These are phyloP conservation scores for Calycina herbarum DNA, from an alignment of 2,329 filamentous ascomycete species.

Conservation along the genomic window DNA sequence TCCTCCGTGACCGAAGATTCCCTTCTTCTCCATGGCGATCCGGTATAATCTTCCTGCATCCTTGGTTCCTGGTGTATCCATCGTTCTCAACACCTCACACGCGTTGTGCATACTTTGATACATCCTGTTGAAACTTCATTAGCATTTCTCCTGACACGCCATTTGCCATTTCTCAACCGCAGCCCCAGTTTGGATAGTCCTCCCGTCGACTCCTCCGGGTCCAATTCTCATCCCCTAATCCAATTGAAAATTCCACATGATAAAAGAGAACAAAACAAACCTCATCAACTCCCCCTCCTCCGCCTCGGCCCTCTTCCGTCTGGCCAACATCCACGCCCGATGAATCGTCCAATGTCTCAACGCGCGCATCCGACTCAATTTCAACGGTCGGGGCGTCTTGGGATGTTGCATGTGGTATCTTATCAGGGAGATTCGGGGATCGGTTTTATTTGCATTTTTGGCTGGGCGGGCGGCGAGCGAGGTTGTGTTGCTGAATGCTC, in stretches of 20 bases:
- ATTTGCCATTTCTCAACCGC: neutral
- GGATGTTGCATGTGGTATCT: slow-evolving; percentile 71
- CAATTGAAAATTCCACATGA: too few relatives aligned
- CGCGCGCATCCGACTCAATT: slow-evolving; percentile 82
- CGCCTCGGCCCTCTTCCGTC: slow-evolving; percentile 63
- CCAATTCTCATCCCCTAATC: too few relatives aligned
- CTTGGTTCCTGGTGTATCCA: slow-evolving; percentile 53
- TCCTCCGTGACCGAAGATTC: slow-evolving; percentile 68
- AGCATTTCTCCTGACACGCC: neutral
- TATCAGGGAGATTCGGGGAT: slow-evolving; percentile 52
- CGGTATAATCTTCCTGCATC: slow-evolving; percentile 76
- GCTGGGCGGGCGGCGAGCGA: slow-evolving; percentile 11
- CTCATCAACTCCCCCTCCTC: slow-evolving; percentile 72
- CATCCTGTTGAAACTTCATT: slow-evolving; percentile 41
- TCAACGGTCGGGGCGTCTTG: slow-evolving; percentile 71
- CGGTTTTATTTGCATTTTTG: slow-evolving; percentile 19
- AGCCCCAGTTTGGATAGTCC: neutral
- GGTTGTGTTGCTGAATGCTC: slow-evolving; percentile 28
- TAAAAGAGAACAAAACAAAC: slow-evolving; percentile 38
- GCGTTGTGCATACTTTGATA: slow-evolving; percentile 82
- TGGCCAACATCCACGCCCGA: slow-evolving; percentile 86
- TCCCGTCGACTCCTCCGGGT: too few relatives aligned
- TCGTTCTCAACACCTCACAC: slow-evolving; percentile 76
- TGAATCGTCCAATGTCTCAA: slow-evolving; percentile 99
- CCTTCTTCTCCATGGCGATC: slow-evolving; percentile 88